Percentiles rank a stretch among this genome's conserved stretches.
phyloP scores from a whole-genome alignment of 2,329 filamentous ascomycete genomes.

The Nemania sp. region DNA sequence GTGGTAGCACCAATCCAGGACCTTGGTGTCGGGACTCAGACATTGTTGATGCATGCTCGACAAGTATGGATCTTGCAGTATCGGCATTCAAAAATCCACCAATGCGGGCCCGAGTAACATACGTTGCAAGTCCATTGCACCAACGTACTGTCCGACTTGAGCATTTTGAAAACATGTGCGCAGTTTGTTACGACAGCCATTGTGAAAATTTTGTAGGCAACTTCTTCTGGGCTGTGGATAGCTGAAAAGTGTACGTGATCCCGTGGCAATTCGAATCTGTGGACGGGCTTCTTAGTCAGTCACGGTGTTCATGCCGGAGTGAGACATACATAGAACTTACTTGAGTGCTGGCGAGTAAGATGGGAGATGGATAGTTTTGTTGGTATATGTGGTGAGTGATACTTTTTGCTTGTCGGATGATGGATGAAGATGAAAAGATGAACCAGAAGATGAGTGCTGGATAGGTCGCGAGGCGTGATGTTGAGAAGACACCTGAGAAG shows the following conservation, averaged over 20 bases:
- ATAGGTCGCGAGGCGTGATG: slow-evolving; percentile 14
- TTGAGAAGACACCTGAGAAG: slow-evolving; percentile 23
- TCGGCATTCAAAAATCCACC: slow-evolving; percentile 70
- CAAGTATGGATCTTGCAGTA: slow-evolving; percentile 71
- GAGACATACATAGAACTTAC: not conserved
- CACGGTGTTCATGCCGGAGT: not conserved
- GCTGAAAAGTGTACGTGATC: not conserved
- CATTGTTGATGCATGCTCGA: slow-evolving; percentile 57
- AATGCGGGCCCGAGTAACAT: slow-evolving; percentile 66
- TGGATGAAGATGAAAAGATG: not conserved
- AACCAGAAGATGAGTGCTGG: slow-evolving; percentile 4
- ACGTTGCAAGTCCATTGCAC: slow-evolving; percentile 68
- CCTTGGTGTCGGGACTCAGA: slow-evolving; percentile 32
- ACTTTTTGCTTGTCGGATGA: slow-evolving; percentile 7
- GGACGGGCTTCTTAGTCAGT: slow-evolving; percentile 3
- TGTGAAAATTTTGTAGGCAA: slow-evolving; percentile 27
- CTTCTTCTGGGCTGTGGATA: not conserved
- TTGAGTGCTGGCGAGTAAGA: not conserved
- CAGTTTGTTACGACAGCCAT: slow-evolving; percentile 62
- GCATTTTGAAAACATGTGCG: slow-evolving; percentile 64
- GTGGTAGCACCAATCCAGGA: not conserved
- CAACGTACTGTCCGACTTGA: slow-evolving; percentile 68
- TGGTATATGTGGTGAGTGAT: not conserved
- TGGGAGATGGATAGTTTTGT: not conserved
- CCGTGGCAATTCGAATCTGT: not conserved